These are phyloP conservation scores for Amanita molliuscula DNA, from an alignment of 768 basidiomycete genomes.

Conservation along the genomic window DNA sequence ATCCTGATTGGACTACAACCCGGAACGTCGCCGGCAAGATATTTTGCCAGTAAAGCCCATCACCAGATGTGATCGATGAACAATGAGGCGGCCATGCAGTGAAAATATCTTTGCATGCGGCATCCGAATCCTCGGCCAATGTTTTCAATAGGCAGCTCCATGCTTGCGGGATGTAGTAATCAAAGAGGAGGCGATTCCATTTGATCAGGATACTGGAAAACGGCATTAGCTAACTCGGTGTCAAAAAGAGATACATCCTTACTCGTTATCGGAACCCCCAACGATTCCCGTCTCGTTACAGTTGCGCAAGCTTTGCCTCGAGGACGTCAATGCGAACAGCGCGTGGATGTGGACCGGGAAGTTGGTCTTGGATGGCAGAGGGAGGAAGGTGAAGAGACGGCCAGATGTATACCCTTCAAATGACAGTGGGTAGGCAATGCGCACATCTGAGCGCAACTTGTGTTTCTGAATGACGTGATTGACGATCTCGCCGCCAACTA, in stretches of 20 bases:
- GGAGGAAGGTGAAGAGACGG: constrained; percentile 38
- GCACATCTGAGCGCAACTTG: constrained; percentile 29
- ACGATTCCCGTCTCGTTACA: constrained; percentile 27
- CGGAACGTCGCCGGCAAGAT: constrained; percentile 21
- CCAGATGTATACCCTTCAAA: constrained; percentile 17
- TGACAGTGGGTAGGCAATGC: constrained; percentile 24
- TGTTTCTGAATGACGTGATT: constrained; percentile 19
- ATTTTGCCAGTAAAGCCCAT: constrained; percentile 27
- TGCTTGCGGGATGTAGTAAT: constrained; percentile 31
- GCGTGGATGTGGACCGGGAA: constrained; percentile 38
- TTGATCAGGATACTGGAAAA: constrained; percentile 27
- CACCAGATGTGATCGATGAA: constrained; percentile 21
- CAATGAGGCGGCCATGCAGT: constrained; percentile 29
- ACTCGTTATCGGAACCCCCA: constrained; percentile 30
- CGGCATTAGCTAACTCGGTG: not conserved
- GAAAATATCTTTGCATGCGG: constrained; percentile 20
- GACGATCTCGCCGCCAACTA: not conserved
- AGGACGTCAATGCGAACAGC: constrained; percentile 34
- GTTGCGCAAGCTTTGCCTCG: constrained; percentile 35
- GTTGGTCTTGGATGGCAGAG: constrained; percentile 33
- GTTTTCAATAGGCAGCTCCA: constrained; percentile 27
- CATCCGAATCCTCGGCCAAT: constrained; percentile 12
- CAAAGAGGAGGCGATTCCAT: constrained; percentile 39
- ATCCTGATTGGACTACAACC: constrained; percentile 12
- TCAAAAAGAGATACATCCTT: constrained; percentile 8